phyloP scores from a whole-genome alignment of 345 rosid species.

The Pugionium dolabratum region DNA sequence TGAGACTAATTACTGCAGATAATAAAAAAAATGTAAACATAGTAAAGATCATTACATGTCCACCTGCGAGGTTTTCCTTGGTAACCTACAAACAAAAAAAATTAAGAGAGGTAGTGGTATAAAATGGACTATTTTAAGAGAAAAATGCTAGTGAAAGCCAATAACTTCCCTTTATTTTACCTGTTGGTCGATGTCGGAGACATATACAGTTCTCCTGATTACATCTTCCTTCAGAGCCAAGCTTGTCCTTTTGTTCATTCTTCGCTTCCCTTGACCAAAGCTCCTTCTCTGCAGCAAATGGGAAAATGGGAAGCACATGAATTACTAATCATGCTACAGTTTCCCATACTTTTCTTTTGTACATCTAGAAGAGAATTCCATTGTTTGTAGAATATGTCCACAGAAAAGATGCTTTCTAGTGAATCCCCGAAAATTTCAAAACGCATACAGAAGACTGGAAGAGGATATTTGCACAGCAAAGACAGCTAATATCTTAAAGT shows the following conservation, averaged over 20 bases:
- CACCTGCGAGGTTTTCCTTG: constrained; percentile 95
- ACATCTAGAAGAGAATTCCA: constrained; percentile 8
- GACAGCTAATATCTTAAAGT: background rate
- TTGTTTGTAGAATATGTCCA: constrained; percentile 10
- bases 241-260: constrained; percentile 77
- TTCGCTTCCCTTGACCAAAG: constrained; percentile 70
- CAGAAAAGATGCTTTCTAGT: constrained; percentile 4
- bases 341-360: constrained; percentile 9
- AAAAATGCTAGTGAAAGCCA: constrained; percentile 4
- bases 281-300: constrained; percentile 62
- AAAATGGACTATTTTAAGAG: constrained; percentile 6
- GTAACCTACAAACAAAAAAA: constrained; percentile 59
- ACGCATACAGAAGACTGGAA: background rate
- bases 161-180: background rate
- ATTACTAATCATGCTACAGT: constrained; percentile 6
- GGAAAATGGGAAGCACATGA: constrained; percentile 17
- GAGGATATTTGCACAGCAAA: constrained; percentile 1
- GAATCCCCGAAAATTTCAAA: background rate
- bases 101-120: constrained; percentile 16
- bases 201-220: constrained; percentile 57
- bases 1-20: constrained; percentile 20
- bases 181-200: constrained; percentile 44
- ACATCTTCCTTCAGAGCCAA: constrained; percentile 89
- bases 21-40: constrained; percentile 3
- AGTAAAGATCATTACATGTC: constrained; percentile 58